Base-by-base conservation (phyloP, 2,329 filamentous ascomycete species). In the Nothomitra cinnamomea region DNA sequence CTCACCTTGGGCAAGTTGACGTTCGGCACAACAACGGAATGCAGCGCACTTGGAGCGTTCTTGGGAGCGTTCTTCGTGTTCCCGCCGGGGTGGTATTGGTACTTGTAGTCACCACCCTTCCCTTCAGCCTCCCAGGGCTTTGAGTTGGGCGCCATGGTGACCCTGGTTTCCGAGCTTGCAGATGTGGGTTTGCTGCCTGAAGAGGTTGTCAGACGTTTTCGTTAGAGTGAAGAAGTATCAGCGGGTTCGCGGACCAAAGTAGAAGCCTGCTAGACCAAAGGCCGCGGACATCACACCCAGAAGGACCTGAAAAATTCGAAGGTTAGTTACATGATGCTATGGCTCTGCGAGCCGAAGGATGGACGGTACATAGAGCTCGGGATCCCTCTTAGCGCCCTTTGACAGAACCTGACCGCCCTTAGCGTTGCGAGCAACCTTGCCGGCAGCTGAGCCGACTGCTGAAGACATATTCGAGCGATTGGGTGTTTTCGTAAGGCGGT, bases 11-110 rank as follows among this genome's bases (percentile, higher is more conserved):
- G 89, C 61, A 96, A 76, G 65, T 83, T 92, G 66, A 98, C 89
- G 66, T 94, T 84, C 64, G 92, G 92, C 54, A 98, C 77, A 66
- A 98, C 83, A 62, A 95, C 89, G 59, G 85, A 85, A 77, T 98
- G 95, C 71, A 98, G 73, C 58, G 92, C 92, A 69, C 87, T 94
- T 60, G 92, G 92, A 57, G 92, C 92, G 64, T 95, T 87, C 74
- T 83, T 87, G 67, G 85, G 84, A 57, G 79, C 72, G 65, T 82
- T 75, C 70, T 65, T 81, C 65, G 76, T 71, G 72, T 96, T 87
- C 63, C 89, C 92, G 63, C 87, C 85, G 56, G 89, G 89, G 75
- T 77, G 72, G 65, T 76, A 77, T 61, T 75, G 70, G 67, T 85
- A 85, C 66, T 81, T 80, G 68, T 74, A 82, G 43, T 69, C 64